Base-by-base conservation (phyloP, 805 yeast species). In the Candida tammaniensis region DNA sequence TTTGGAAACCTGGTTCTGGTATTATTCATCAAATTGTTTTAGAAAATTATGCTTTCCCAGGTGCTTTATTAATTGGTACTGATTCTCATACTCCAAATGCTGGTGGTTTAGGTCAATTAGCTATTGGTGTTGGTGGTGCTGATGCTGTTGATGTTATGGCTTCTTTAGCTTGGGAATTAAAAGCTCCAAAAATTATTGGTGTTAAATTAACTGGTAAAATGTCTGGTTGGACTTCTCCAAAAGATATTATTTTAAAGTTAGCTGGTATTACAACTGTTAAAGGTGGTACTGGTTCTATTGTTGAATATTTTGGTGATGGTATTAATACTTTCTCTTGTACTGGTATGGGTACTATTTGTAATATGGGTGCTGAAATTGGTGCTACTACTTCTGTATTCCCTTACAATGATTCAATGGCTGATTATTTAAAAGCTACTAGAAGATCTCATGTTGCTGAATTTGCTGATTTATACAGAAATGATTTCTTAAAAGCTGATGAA, bases 361-460 rank as follows among this genome's bases (percentile, higher is more conserved):
- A 89, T 69, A 89, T 89, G 98, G 98, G 98, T 75, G 98, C 98
- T 49, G 98, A 89, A 71, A 88, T 89, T 51, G 98, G 98, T 71
- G 97, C 97, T 42, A 89, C 98, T 44, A 89, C 98, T 38, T 89
- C 97, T 30, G 86, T 86, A 42, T 89, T 89, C 94, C 98, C 98
- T 62, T 88, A 76, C 86, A 88, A 86, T 74, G 77, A 80, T 57
- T 82, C 91, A 47, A 89, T 86, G 86, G 78, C 70, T 61, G 84
- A 82, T 48, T 91, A 89, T 72, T 77, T 91, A 62, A 65, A 76
- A 44, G 93, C 94, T 38, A 91, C 98, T 40, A 80, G 79, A 51
- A 85, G 98, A 72, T 74, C 77, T 37, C 77, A 84, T 54, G 86
- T 91, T 54, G 89, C 91, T 40, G 82, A 86, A 45, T 79, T 82